Evolutionary conservation across 2,329 filamentous ascomycete genomes (phyloP), one percentile per base, ranked within the genome.

Genomic region (Diaporthe sp.): DNA sequence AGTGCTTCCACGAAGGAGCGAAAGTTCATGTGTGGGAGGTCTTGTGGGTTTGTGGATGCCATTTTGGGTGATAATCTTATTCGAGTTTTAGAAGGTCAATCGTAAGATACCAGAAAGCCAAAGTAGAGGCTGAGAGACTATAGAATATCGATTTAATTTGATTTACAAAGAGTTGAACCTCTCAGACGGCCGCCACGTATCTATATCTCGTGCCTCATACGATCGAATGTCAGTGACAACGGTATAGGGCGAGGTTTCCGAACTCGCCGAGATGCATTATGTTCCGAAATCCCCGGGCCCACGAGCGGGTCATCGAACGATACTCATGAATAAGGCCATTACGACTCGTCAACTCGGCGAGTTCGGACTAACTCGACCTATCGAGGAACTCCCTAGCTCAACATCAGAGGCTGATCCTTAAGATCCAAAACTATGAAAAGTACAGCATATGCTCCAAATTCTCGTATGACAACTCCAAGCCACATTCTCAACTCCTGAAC

Each of bases 1-100:
- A 88, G 82, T 10, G 81, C 79, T 1, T 88, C 82, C 50, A 89
- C 82, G 71, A 88, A 89, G 1, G 82, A 80, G 5, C 87, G 84
- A 77, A 89, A 88, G 75, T 50, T 71, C 69, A 71, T 71, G 42
- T 71, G 69, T 12, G 69, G 69, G n/a, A 71, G 69, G 28, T 61
- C 55, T 61, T 75, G 74, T 13, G 72, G 40, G 22, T 67, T 67
- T 50, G 61, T 67, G 9, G 42, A 52, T 6, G 61, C 4, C 61
- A 67, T 67, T 25, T 50, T 52, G 61, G 28, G 9, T n/a, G 61
- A 25, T 50, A 22, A 9, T 52, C 10, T 33, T 33, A 17, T 38
- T 50, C 13, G 12, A 35, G 9, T 25, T 1, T 61, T 47, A 13
- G n/a, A 25, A 19, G 28, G 28, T 35, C 45, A 1, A 47, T 66